phyloP scores from a whole-genome alignment of 2,329 filamentous ascomycete species.

The Fusarium abutilonis region DNA sequence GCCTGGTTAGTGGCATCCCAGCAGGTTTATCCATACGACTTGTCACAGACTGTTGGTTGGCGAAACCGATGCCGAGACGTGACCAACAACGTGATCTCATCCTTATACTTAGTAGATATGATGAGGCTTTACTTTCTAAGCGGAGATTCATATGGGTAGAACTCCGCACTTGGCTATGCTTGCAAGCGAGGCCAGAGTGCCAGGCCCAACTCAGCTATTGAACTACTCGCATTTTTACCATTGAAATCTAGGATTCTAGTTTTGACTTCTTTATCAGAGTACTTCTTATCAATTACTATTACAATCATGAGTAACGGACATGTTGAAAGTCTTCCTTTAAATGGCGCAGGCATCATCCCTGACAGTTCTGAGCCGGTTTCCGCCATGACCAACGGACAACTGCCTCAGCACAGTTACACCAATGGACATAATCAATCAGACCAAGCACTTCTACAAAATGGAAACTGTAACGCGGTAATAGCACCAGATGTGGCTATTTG shows the following conservation, averaged over 20 bases:
- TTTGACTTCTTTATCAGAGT: neutral
- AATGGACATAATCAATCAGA: neutral
- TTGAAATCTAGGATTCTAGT: neutral
- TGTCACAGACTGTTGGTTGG: neutral
- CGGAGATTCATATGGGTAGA: neutral
- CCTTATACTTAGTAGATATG: neutral
- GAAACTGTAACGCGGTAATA: neutral
- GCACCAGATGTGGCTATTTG: conserved; percentile 9
- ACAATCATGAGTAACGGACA: conserved; percentile 2
- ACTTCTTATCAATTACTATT: neutral
- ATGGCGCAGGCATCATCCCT: neutral
- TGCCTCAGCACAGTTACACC: neutral
- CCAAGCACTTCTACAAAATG: conserved; percentile 1
- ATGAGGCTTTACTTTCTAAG: neutral
- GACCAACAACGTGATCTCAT: neutral
- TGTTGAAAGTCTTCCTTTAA: neutral
- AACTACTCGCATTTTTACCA: neutral
- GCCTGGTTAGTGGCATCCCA: neutral
- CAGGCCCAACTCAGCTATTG: neutral
- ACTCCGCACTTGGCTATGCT: neutral
- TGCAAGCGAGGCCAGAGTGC: neutral
- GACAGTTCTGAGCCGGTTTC: neutral
- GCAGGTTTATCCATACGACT: neutral
- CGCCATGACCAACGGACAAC: neutral
- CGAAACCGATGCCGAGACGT: neutral